Evolutionary conservation across 805 yeast genomes (phyloP), one percentile per base, ranked within the genome.

Genomic region (Vanderwaltozyma yarrowii): DNA sequence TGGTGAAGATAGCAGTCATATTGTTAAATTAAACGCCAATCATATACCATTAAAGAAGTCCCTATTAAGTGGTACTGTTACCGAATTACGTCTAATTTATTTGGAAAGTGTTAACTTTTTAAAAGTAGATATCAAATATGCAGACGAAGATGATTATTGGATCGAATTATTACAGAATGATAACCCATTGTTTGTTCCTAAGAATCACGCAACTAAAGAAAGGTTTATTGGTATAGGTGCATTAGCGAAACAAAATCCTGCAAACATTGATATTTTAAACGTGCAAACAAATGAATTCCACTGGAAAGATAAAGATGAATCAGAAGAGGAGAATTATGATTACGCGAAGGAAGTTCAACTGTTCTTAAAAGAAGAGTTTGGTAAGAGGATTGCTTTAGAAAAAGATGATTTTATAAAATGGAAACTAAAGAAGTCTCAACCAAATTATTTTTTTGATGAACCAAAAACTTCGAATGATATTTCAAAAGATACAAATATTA

Each of bases 141-240:
- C 45, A n/a, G 33, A 32, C 15, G 48, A 44, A 19, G 56, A 49
- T 4, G 32, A 42, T 16, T 42, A 46, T 34, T 57, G 61, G 61
- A 47, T 51, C n/a, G 59, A 54, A 33, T 37, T 56, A 16, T 49
- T 42, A 28, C 52, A 50, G 36, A 45, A 47, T 7, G 34, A 45
- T 15, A 40, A 41, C 13, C 35, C 32, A 16, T 29, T 47, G 7
- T 38, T 30, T n/a, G 25, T 56, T 18, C 62, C 62, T 8, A 53
- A 54, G 30, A 53, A 57, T 37, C 10, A 16, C 19, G 38, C 40
- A 13, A 51, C 51, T 7, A 48, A 52, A 4, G 55, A 57, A 38
- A 41, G 61, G 43, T 79, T 71, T 54, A 55, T 89, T 25, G 94
- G 94, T 2, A 65, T 88, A 37, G 69, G 85, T 29, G 95, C 92